These are phyloP conservation scores for Tolypocladium cylindrosporum DNA, from an alignment of 2,329 filamentous ascomycete genomes.

Conservation along the genomic window DNA sequence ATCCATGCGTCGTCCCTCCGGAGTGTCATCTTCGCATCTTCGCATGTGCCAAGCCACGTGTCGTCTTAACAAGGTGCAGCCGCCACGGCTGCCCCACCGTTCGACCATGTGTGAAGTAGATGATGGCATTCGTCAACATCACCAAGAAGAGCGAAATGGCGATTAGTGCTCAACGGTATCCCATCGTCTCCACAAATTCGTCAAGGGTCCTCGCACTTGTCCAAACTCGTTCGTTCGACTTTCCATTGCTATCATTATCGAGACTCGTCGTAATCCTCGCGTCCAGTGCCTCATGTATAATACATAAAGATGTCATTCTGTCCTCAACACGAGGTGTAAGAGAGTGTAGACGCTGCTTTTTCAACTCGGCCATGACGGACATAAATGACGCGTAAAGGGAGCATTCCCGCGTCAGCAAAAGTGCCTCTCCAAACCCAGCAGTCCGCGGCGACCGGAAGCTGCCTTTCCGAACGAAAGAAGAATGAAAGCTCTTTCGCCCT, in stretches of 20 bases:
- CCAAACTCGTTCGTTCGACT: neutral
- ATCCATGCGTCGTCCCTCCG: too few relatives aligned
- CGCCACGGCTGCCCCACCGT: neutral
- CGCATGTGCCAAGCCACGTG: neutral
- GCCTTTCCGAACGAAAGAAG: neutral
- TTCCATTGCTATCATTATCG: neutral
- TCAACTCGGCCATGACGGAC: conserved; percentile 2
- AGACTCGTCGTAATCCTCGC: neutral
- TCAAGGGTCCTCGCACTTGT: too few relatives aligned
- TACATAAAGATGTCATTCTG: neutral
- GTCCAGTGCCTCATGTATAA: neutral
- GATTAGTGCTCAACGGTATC: too few relatives aligned
- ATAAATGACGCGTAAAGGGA: conserved; percentile 1
- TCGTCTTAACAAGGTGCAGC: neutral
- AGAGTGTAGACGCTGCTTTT: neutral
- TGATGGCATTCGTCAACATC: neutral
- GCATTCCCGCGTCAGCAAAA: neutral
- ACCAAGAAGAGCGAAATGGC: neutral
- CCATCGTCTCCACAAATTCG: too few relatives aligned
- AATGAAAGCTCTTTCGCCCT: neutral
- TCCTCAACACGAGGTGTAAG: neutral
- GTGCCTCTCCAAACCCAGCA: neutral
- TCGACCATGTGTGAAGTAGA: neutral
- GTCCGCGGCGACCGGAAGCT: neutral
- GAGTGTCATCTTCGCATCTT: neutral